Conservation (phyloP, 192 early-diverging fungal genomes). For the Coemansia sp. region DNA sequence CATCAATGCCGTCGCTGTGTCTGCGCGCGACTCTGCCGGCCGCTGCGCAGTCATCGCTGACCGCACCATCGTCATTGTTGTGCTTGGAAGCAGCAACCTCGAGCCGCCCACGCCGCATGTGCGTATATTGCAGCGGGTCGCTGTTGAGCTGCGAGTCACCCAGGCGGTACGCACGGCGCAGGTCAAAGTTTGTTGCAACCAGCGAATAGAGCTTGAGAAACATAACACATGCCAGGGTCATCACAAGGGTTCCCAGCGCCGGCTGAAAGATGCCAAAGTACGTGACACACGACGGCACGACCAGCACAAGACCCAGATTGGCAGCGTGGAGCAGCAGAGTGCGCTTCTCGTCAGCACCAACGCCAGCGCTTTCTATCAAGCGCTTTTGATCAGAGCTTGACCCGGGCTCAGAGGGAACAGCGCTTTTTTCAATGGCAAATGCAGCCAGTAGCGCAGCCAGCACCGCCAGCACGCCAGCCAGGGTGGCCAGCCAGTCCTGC, state of each 20-base stretch:
- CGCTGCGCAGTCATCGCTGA: background rate
- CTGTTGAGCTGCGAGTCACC: slow-evolving; percentile 34
- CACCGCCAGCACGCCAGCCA: slow-evolving; percentile 57
- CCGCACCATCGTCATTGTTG: background rate
- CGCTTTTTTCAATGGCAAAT: slow-evolving; percentile 61
- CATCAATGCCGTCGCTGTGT: slow-evolving; percentile 11
- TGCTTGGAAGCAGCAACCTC: background rate
- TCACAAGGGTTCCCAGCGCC: slow-evolving; percentile 60
- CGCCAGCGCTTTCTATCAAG: slow-evolving; percentile 20
- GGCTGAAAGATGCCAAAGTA: slow-evolving; percentile 72
- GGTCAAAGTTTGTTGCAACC: slow-evolving; percentile 73
- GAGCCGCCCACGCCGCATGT: slow-evolving; percentile 25
- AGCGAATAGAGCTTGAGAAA: slow-evolving; percentile 82
- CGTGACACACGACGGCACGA: slow-evolving; percentile 63
- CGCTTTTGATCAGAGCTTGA: background rate
- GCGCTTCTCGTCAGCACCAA: slow-evolving; percentile 17
- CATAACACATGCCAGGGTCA: slow-evolving; percentile 64
- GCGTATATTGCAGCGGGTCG: slow-evolving; percentile 37
- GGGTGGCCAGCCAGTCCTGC: slow-evolving; percentile 60
- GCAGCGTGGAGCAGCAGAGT: slow-evolving; percentile 50
- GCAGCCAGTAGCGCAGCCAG: slow-evolving; percentile 56
- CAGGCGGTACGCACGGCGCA: slow-evolving; percentile 62
- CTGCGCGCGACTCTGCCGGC: background rate
- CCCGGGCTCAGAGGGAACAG: slow-evolving; percentile 11
- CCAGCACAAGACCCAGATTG: slow-evolving; percentile 59